Conservation (phyloP, 306 rosid species). For the Cicer chorassanicum region DNA sequence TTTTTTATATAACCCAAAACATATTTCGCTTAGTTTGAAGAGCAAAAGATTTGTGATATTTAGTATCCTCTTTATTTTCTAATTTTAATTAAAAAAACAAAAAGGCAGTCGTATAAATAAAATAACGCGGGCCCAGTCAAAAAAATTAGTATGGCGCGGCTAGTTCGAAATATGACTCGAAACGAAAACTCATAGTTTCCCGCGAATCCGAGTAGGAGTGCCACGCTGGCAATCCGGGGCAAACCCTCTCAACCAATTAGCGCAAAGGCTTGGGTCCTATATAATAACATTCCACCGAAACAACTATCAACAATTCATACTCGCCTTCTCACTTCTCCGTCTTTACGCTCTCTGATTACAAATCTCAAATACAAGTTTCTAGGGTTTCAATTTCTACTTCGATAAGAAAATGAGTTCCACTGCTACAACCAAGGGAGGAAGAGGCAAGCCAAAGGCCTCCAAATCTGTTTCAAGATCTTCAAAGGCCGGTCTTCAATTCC, state of each 20-base stretch:
- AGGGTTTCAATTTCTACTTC: conserved; percentile 40
- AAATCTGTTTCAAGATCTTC: conserved; percentile 82
- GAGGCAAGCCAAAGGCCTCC: conserved; percentile 90
- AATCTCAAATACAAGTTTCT: conserved; percentile 35
- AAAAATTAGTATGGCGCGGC: no score
- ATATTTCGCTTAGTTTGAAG: no score
- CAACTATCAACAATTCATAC: neutral
- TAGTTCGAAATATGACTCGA: no score
- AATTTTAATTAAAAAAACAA: no score
- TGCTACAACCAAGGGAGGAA: conserved; percentile 83
- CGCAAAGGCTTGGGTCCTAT: conserved; percentile 32
- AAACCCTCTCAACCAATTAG: conserved; percentile 35
- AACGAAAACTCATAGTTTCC: conserved; percentile 17
- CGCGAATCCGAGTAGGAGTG: conserved; percentile 40
- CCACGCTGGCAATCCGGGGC: conserved; percentile 56
- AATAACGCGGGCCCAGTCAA: no score
- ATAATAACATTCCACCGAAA: conserved; percentile 14
- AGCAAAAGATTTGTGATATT: no score
- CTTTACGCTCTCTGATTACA: fast-evolving
- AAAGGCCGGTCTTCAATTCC: conserved; percentile 90
- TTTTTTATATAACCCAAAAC: no score
- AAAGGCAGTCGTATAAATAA: no score
- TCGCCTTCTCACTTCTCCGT: neutral
- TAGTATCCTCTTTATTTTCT: no score
- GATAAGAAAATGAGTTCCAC: conserved; percentile 68